A percentile compares a stretch with the other conserved stretches of the same genome.
Evolutionary conservation across 2,329 filamentous ascomycete species (phyloP).

Genomic region (Dissoconium aciculare): DNA sequence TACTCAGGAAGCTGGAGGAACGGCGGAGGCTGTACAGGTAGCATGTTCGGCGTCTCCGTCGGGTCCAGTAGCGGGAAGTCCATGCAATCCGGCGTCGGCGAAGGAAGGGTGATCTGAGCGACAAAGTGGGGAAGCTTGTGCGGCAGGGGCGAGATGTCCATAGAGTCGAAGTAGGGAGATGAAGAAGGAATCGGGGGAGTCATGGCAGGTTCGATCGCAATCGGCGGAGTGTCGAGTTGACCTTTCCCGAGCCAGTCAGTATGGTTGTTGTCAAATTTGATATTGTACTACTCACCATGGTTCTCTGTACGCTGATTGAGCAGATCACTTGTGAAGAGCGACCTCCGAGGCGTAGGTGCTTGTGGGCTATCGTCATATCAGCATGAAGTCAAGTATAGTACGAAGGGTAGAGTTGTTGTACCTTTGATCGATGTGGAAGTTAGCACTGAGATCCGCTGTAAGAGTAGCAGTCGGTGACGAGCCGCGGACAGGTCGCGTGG

Average conservation of each 20-base stretch:
- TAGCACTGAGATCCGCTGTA: constrained; percentile 87
- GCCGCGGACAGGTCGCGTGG: constrained; percentile 55
- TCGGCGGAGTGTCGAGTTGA: constrained; percentile 31
- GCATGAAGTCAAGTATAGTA: too few relatives aligned
- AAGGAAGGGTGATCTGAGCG: constrained; percentile 50
- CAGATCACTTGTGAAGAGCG: constrained; percentile 63
- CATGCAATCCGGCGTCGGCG: constrained; percentile 46
- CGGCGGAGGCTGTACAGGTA: constrained; percentile 10
- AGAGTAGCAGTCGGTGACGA: constrained; percentile 85
- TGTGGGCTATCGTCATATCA: too few relatives aligned
- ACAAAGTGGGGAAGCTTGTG: constrained; percentile 57
- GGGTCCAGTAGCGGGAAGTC: constrained; percentile 21
- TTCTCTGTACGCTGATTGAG: constrained; percentile 34
- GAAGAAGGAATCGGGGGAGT: constrained; percentile 76
- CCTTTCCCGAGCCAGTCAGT: constrained; percentile 20
- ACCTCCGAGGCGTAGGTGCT: constrained; percentile 66
- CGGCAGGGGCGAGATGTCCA: constrained; percentile 88
- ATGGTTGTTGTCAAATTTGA: not conserved
- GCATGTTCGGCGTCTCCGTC: constrained; percentile 7
- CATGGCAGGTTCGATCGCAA: constrained; percentile 53
- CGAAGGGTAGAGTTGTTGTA: constrained; percentile 30
- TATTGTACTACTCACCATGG: constrained; percentile 19
- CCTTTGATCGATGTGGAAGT: constrained; percentile 94
- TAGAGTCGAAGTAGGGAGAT: constrained; percentile 65
- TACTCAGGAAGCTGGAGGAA: constrained; percentile 20